phyloP scores from a whole-genome alignment of 1,139 yeast genomes.

The Taiozyma sp. region DNA sequence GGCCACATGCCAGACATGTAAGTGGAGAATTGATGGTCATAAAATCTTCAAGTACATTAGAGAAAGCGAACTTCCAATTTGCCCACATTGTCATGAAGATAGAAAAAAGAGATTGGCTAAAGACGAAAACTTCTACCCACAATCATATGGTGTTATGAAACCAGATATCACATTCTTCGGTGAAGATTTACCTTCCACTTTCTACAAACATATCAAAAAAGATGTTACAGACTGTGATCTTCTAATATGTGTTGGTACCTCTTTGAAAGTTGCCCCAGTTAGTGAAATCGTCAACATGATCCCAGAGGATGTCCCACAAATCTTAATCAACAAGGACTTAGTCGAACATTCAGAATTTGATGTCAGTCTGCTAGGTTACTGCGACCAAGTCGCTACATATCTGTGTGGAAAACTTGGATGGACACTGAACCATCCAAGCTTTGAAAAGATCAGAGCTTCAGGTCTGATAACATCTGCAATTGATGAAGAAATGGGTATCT shows the following conservation, averaged over 20 bases:
- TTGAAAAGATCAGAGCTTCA: slow-evolving; percentile 24
- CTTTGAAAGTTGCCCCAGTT: slow-evolving; percentile 95
- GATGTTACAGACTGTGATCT: slow-evolving; percentile 72
- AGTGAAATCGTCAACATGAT: slow-evolving; percentile 80
- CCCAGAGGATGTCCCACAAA: slow-evolving; percentile 71
- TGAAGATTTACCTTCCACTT: slow-evolving; percentile 73
- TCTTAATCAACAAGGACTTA: slow-evolving; percentile 75
- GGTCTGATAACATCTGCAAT: slow-evolving; percentile 24
- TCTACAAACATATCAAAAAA: slow-evolving; percentile 54
- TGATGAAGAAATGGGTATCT: slow-evolving; percentile 28
- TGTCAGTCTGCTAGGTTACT: slow-evolving; percentile 70
- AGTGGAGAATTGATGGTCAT: slow-evolving; percentile 61
- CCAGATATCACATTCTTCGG: slow-evolving; percentile 97
- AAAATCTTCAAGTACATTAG: slow-evolving; percentile 58
- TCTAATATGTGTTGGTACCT: slow-evolving; percentile 85
- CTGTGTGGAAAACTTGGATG: slow-evolving; percentile 59
- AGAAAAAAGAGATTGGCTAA: slow-evolving; percentile 32
- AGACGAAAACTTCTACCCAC: slow-evolving; percentile 17
- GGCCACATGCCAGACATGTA: slow-evolving; percentile 85
- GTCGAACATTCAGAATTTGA: slow-evolving; percentile 81
- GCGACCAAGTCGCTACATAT: slow-evolving; percentile 81
- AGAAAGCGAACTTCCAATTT: slow-evolving; percentile 56
- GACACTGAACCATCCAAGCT: slow-evolving; percentile 52
- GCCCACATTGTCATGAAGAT: slow-evolving; percentile 57
- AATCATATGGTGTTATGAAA: slow-evolving; percentile 80